Evolutionary conservation across 805 yeast genomes (phyloP).

Genomic region (Sugiyamaella chiloensis): DNA sequence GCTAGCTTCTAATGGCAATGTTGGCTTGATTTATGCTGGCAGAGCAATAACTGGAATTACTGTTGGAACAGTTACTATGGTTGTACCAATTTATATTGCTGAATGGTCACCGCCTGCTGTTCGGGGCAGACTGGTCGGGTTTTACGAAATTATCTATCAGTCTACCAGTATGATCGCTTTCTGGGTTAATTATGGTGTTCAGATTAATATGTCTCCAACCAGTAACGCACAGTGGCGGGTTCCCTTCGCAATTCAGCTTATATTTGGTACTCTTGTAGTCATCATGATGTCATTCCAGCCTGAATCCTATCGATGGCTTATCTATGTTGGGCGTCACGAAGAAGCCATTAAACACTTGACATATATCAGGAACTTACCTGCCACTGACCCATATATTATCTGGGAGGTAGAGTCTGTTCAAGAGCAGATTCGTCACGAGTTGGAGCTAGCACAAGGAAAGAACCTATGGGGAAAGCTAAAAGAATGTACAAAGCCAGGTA

Average conservation of each 20-base stretch:
- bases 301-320: conserved; percentile 12
- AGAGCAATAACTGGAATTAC: conserved; percentile 51
- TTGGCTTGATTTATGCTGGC: conserved; percentile 46
- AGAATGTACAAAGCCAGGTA: conserved; percentile 16
- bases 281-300: conserved; percentile 12
- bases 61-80: conserved; percentile 49
- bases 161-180: conserved; percentile 15
- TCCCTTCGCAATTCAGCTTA: conserved; percentile 11
- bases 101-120: conserved; percentile 39
- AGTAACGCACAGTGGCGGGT: conserved; percentile 12
- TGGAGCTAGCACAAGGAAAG: conserved; percentile 13
- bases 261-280: conserved; percentile 11
- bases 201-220: conserved; percentile 12
- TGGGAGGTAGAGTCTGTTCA: conserved; percentile 17
- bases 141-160: conserved; percentile 15
- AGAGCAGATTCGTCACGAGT: conserved; percentile 13
- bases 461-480: conserved; percentile 9
- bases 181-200: conserved; percentile 18
- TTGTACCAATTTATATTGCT: conserved; percentile 51
- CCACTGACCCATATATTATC: conserved; percentile 11
- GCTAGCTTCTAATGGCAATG: conserved; percentile 20
- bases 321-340: conserved; percentile 6
- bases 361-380: conserved; percentile 15
- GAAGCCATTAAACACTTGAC: conserved; percentile 9
- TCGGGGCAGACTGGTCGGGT: conserved; percentile 28